These are phyloP conservation scores for Acanthamoeba triangularis DNA, from an alignment of 208 protist species.

Conservation along the genomic window DNA sequence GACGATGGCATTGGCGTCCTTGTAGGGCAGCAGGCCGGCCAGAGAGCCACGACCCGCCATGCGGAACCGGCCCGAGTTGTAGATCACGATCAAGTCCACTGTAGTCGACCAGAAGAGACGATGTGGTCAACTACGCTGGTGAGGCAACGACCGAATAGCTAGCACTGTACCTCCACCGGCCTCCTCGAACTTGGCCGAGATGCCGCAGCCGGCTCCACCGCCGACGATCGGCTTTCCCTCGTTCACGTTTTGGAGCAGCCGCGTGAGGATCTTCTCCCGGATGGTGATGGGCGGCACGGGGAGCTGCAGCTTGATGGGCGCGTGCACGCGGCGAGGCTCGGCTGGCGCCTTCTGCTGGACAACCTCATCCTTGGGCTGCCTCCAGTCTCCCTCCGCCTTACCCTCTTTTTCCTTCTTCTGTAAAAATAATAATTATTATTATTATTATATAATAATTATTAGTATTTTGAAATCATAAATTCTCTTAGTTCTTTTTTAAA, in stretches of 20 bases:
- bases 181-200: conserved; percentile 74
- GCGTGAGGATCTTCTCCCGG: conserved; percentile 6
- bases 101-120: not conserved
- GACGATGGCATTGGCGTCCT: conserved; percentile 71
- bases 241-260: conserved; percentile 1
- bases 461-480: too few relatives aligned
- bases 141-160: not conserved
- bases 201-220: conserved; percentile 43
- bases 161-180: not conserved
- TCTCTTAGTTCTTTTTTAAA: not conserved
- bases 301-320: not conserved
- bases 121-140: not conserved
- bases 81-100: conserved; percentile 72
- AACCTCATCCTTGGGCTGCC: not conserved
- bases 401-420: conserved; percentile 2
- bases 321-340: conserved; percentile 1
- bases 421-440: too few relatives aligned
- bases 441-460: too few relatives aligned
- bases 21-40: conserved; percentile 71
- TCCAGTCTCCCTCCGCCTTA: not conserved
- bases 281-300: conserved; percentile 26
- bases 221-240: conserved; percentile 56
- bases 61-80: conserved; percentile 69
- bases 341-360: not conserved
- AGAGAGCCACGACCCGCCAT: conserved; percentile 67